Conservation (phyloP, 176 grass and related monocot genomes). For the Rhynchospora tenuis region DNA sequence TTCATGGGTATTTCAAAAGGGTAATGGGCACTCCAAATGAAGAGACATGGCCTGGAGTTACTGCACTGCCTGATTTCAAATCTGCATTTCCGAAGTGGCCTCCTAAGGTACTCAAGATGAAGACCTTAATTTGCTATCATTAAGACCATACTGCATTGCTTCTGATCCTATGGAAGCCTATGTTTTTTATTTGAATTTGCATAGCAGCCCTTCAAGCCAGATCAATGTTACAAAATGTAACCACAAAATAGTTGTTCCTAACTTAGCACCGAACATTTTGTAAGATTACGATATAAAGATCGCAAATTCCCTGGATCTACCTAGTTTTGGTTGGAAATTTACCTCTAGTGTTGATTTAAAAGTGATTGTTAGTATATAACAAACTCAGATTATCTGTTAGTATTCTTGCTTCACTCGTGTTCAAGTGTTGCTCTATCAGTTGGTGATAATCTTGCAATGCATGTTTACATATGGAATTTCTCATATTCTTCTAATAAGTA, state of each 20-base stretch:
- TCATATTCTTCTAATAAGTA: neutral
- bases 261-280: neutral
- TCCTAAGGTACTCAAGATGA: conserved; percentile 41
- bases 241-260: neutral
- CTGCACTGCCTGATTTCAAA: conserved; percentile 72
- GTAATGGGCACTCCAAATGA: conserved; percentile 84
- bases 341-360: neutral
- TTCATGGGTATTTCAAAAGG: conserved; percentile 28
- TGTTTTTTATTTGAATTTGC: neutral
- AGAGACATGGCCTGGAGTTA: conserved; percentile 89
- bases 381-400: neutral
- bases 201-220: neutral
- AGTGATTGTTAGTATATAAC: neutral
- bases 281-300: neutral
- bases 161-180: neutral
- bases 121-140: conserved; percentile 14
- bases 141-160: neutral
- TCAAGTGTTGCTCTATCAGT: neutral
- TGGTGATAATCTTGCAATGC: neutral
- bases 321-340: neutral
- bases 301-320: neutral
- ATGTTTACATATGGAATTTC: neutral
- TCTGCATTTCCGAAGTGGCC: conserved; percentile 89
- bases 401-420: neutral
- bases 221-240: neutral